Conservation (phyloP, 2,329 filamentous ascomycete species). For the Emmonsia crescens region DNA sequence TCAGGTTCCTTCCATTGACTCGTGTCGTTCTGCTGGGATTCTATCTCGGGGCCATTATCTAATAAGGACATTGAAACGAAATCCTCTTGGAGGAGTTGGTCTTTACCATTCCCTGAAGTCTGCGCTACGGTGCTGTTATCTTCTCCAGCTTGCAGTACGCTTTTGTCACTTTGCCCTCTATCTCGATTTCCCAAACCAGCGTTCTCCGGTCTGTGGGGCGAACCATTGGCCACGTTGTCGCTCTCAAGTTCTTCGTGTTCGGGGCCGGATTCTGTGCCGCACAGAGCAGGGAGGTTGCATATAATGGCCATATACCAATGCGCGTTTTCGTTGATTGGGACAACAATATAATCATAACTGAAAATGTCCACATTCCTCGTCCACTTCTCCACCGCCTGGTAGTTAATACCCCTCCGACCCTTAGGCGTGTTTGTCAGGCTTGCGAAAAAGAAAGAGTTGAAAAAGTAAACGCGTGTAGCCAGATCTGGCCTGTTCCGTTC, state of each 20-base stretch:
- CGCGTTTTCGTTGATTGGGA: slow-evolving; percentile 75
- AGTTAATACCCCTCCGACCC: slow-evolving; percentile 56
- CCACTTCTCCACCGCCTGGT: slow-evolving; percentile 77
- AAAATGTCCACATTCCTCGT: slow-evolving; percentile 78
- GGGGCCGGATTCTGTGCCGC: neutral
- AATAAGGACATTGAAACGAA: slow-evolving; percentile 22
- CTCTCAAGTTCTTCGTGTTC: neutral
- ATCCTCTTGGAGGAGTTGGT: slow-evolving; percentile 17
- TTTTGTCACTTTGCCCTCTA: neutral
- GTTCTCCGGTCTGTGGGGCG: neutral
- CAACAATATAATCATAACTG: slow-evolving; percentile 74
- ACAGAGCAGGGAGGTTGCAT: slow-evolving; percentile 61
- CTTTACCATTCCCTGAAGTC: slow-evolving; percentile 13
- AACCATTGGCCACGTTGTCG: neutral
- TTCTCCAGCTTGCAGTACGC: neutral
- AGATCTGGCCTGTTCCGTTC: slow-evolving; percentile 45
- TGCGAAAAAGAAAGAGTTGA: slow-evolving; percentile 87
- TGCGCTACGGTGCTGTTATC: slow-evolving; percentile 1
- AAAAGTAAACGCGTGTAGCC: slow-evolving; percentile 64
- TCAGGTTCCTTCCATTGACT: neutral
- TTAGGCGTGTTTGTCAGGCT: slow-evolving; percentile 53
- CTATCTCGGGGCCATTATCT: slow-evolving; percentile 12
- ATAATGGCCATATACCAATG: slow-evolving; percentile 98
- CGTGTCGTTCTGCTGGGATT: neutral
- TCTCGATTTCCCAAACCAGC: neutral